Conservation (phyloP, 2,329 filamentous ascomycete genomes). For the Ceratocystis huliohia region DNA sequence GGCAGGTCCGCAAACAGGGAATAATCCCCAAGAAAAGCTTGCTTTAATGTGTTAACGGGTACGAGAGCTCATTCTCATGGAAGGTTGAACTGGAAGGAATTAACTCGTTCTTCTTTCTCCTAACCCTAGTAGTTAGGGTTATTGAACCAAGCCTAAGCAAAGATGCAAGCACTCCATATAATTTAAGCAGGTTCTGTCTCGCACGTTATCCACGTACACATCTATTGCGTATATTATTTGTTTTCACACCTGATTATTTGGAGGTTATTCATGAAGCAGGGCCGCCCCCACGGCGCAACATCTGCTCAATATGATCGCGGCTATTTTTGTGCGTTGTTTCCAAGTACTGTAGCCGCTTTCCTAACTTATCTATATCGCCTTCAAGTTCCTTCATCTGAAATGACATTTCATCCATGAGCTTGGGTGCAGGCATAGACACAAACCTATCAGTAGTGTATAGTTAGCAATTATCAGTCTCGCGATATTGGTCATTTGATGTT, state of each 20-base stretch:
- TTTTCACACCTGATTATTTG: neutral
- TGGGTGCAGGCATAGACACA: constrained; percentile 58
- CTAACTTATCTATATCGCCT: constrained; percentile 64
- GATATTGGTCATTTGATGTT: neutral
- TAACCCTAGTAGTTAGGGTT: neutral
- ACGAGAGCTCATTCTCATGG: neutral
- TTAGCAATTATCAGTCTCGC: neutral
- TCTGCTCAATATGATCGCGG: constrained; percentile 77
- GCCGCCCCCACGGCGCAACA: constrained; percentile 42
- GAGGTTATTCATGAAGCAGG: neutral
- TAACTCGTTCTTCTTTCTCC: too few relatives aligned
- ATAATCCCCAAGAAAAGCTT: neutral
- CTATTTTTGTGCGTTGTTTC: constrained; percentile 95
- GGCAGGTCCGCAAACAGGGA: neutral
- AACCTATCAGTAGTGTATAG: constrained; percentile 52
- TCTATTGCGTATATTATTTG: neutral
- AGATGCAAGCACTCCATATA: neutral
- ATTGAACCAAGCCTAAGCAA: neutral
- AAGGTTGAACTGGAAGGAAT: neutral
- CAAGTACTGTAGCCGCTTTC: constrained; percentile 82
- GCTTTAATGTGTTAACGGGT: neutral
- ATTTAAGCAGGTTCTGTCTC: too few relatives aligned
- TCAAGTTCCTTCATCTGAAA: constrained; percentile 63
- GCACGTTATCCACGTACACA: neutral
- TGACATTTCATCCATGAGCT: constrained; percentile 63